Evolutionary conservation across 305 asterid species (phyloP), one percentile per base, ranked within the genome.

Genomic region (Rubia balearica): DNA sequence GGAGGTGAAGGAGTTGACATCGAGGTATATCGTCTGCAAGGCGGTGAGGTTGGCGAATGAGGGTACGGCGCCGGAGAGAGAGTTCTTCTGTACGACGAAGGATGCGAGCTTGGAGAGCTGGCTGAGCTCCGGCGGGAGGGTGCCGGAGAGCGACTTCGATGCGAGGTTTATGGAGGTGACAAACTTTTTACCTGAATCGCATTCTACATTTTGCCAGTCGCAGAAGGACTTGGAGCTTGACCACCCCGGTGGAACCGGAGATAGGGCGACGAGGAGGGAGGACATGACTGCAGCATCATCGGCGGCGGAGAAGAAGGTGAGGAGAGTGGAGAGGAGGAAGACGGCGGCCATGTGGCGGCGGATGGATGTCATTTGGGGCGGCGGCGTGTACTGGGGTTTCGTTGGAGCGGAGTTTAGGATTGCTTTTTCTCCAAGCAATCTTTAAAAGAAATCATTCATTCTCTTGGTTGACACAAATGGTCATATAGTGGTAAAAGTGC

Each of bases 201-300:
- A 92, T 61, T 70, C 74, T 51, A 92, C 81, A 45, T 62, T 27
- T 4, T 72, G 61, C 98, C 98, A 92, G 17, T 67, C 38, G 76
- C 98, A 92, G 83, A 84, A 88, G 59, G 53, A 76, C 10, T 77
- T 33, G 71, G 83, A 42, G 71, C 79, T 38, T 13, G 85, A 74
- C 96, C 96, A 92, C 72, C 91, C 90, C n/a, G 81, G 6, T n/a
- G 98, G 96, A 11, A 85, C 8, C 7, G 86, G 74, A 17, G 96
- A 77, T 67, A 92, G 82, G 45, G 95, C 72, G 60, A 86, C 13
- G 70, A 87, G 84, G 61, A 92, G 84, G 24, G 56, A 68, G 6
- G 79, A 71, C 98, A 92, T 92, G 56, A 71, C 82, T 76, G 85
- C 71, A 36, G 90, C 76, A 80, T 91, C 96, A 64, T 91, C 96